Evolutionary conservation across 2,329 filamentous ascomycete species (phyloP).

Genomic region (Cladosporium sp.): DNA sequence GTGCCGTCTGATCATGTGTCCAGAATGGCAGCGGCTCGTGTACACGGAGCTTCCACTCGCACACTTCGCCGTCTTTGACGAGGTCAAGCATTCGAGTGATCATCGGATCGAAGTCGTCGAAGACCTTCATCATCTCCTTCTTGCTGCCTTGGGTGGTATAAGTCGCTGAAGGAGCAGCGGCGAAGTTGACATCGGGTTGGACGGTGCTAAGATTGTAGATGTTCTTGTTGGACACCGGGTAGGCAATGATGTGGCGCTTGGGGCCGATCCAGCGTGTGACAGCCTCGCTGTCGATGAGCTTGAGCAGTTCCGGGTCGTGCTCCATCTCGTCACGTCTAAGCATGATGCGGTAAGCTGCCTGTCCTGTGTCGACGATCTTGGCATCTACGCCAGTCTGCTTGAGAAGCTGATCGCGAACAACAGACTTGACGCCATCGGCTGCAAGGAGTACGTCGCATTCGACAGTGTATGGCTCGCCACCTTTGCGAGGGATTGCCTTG

Average conservation of each 20-base stretch:
- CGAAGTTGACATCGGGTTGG: constrained; percentile 62
- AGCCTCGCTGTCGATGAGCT: constrained; percentile 65
- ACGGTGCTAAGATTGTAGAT: constrained; percentile 67
- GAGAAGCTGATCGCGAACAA: constrained; percentile 54
- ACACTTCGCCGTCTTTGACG: constrained; percentile 64
- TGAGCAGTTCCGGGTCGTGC: constrained; percentile 65
- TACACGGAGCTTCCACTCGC: constrained; percentile 65
- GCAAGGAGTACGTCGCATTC: constrained; percentile 50
- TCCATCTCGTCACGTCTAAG: constrained; percentile 67
- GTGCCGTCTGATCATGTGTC: constrained; percentile 54
- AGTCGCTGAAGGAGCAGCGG: constrained; percentile 57
- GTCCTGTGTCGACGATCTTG: constrained; percentile 66
- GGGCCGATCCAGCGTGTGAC: constrained; percentile 76
- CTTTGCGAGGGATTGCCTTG: constrained; percentile 57
- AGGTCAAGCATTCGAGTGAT: constrained; percentile 61
- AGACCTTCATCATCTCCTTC: constrained; percentile 60
- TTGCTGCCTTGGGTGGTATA: constrained; percentile 66
- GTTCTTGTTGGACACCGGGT: constrained; percentile 67
- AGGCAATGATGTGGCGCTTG: constrained; percentile 74
- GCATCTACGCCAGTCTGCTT: constrained; percentile 52
- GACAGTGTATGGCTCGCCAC: constrained; percentile 52
- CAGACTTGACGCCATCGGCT: constrained; percentile 52
- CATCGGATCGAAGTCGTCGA: constrained; percentile 60
- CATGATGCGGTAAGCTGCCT: constrained; percentile 80
- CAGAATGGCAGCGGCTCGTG: constrained; percentile 64